phyloP scores from a whole-genome alignment of 441 rosid genomes.

The Dalechampia spathulata region DNA sequence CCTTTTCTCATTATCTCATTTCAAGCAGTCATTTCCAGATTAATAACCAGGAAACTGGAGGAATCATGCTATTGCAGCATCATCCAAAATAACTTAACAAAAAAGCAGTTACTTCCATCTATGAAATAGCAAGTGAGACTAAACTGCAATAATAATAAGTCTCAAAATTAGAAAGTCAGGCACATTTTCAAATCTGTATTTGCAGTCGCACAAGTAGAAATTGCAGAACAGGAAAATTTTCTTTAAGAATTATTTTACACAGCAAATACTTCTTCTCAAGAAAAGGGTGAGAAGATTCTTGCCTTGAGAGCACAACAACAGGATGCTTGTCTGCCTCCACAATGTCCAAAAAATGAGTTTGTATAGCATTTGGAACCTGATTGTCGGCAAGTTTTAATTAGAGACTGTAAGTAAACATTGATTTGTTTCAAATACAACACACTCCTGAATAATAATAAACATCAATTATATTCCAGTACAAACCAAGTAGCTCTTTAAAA shows the following conservation, averaged over 20 bases:
- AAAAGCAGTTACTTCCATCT: background rate
- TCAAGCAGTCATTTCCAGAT: slow-evolving; percentile 2
- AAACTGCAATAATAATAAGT: background rate
- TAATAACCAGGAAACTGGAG: too few relatives aligned
- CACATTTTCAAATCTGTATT: too few relatives aligned
- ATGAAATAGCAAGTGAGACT: background rate
- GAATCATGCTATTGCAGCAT: background rate
- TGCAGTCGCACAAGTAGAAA: background rate
- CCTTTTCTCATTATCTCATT: background rate
- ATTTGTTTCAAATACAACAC: slow-evolving; percentile 7
- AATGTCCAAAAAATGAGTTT: slow-evolving; percentile 53
- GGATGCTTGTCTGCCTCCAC: slow-evolving; percentile 75
- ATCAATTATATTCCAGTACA: background rate
- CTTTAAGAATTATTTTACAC: background rate
- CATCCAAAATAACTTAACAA: background rate
- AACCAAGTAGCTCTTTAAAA: background rate
- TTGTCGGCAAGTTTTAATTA: slow-evolving; percentile 15
- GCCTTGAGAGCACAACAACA: slow-evolving; percentile 67
- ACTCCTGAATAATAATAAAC: background rate
- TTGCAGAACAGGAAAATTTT: background rate
- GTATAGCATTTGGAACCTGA: slow-evolving; percentile 82
- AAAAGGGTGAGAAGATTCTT: slow-evolving; percentile 21
- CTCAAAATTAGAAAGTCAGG: too few relatives aligned
- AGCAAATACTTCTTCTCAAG: background rate
- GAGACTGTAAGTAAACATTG: slow-evolving; percentile 2